phyloP scores from a whole-genome alignment of 164 flowering plant genomes.

The Houttuynia cordata region DNA sequence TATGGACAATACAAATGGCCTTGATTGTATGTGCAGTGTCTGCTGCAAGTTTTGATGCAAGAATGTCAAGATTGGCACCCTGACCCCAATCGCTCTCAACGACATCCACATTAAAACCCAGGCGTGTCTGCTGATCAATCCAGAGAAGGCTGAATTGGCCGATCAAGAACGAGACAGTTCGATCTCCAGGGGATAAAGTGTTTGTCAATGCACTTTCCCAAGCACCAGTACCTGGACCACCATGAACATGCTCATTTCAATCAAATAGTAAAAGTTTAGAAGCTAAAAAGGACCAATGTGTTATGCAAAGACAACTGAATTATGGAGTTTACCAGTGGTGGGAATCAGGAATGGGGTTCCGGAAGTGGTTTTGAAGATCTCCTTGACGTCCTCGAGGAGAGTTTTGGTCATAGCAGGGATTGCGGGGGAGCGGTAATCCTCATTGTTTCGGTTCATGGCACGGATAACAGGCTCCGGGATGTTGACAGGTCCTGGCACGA shows the following conservation, averaged over 20 bases:
- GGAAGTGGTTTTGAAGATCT: constrained; percentile 84
- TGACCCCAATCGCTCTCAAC: constrained; percentile 92
- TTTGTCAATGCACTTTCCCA: constrained; percentile 99
- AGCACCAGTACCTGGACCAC: constrained; percentile 78
- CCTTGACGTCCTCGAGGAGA: constrained; percentile 89
- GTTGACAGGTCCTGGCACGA: constrained; percentile 97
- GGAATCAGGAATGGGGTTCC: constrained; percentile 89
- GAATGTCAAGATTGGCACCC: constrained; percentile 76
- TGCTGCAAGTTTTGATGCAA: constrained; percentile 73
- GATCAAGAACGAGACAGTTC: constrained; percentile 70
- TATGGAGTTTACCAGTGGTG: constrained; percentile 54
- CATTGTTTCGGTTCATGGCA: constrained; percentile 97
- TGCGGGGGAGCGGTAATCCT: constrained; percentile 95
- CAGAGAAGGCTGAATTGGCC: constrained; percentile 97
- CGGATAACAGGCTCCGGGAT: constrained; percentile 88
- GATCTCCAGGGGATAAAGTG: constrained; percentile 87
- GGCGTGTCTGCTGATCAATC: constrained; percentile 96
- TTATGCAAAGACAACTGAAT: background rate
- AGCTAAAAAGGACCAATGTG: background rate
- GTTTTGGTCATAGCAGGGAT: constrained; percentile 78
- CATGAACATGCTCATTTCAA: background rate
- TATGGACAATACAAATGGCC: constrained; percentile 91
- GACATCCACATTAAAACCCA: constrained; percentile 85
- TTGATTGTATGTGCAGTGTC: constrained; percentile 79
- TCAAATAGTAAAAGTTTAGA: background rate